These are phyloP conservation scores for Penicillium sp. DNA, from an alignment of 2,329 filamentous ascomycete species.

Conservation along the genomic window DNA sequence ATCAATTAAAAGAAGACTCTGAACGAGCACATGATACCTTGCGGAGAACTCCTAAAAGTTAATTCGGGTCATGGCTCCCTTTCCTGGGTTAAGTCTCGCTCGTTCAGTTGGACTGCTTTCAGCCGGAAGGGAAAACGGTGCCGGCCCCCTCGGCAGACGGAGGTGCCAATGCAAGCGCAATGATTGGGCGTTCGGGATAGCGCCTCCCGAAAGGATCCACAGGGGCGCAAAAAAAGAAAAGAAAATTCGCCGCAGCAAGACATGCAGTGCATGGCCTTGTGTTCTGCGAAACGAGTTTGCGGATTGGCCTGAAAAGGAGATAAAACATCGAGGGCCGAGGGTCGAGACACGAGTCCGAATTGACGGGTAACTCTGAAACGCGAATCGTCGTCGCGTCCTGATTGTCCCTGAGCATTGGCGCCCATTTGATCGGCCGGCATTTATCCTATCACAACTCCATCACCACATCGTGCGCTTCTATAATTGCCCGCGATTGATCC, in stretches of 20 bases:
- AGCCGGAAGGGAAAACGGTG: background rate
- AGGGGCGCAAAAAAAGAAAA: slow-evolving; percentile 5
- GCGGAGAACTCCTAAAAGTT: background rate
- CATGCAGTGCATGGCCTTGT: background rate
- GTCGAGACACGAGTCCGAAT: background rate
- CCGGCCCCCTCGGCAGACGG: background rate
- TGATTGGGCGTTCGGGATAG: background rate
- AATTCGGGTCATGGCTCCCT: background rate
- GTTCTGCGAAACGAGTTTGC: background rate
- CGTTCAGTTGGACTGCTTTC: background rate
- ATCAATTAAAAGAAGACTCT: background rate
- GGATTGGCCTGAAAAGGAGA: background rate
- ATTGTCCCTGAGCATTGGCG: background rate
- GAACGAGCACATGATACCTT: background rate
- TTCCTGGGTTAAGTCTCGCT: background rate
- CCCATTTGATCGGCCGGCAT: background rate
- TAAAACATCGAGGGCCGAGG: background rate
- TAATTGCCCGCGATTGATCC: background rate
- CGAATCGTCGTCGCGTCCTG: background rate
- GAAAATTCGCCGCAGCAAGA: background rate
- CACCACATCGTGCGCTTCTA: slow-evolving; percentile 1
- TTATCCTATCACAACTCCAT: background rate
- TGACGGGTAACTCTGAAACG: background rate
- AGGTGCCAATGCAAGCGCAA: background rate
- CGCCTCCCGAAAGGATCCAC: slow-evolving; percentile 1